Conservation (phyloP, 257 asterid genomes). For the Coffea canephora region DNA sequence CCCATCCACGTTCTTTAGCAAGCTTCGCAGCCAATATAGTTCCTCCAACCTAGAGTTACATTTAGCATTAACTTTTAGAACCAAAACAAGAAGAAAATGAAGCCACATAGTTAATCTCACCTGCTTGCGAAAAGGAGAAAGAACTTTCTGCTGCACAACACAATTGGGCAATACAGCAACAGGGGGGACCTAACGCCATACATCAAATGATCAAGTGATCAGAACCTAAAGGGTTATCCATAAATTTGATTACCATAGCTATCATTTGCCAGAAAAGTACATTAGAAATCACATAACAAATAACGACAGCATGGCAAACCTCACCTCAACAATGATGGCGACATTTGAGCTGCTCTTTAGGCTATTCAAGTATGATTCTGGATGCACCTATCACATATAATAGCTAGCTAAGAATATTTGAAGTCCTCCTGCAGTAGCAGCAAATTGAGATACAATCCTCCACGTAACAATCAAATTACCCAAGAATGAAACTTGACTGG, state of each 20-base stretch:
- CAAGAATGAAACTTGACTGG: background rate
- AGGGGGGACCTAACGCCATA: slow-evolving; percentile 69
- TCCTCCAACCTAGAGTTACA: slow-evolving; percentile 77
- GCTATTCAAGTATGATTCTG: slow-evolving; percentile 71
- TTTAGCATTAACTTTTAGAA: slow-evolving; percentile 3
- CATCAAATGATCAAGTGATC: slow-evolving; percentile 14
- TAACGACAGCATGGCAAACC: background rate
- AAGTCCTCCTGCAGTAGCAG: background rate
- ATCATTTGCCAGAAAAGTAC: background rate
- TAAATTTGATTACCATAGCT: background rate
- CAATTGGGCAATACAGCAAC: slow-evolving; percentile 75
- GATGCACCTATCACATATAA: slow-evolving; percentile 69
- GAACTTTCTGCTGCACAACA: slow-evolving; percentile 74
- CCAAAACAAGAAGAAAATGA: slow-evolving; percentile 4
- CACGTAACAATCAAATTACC: background rate
- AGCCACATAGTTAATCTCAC: slow-evolving; percentile 28
- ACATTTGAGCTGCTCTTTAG: slow-evolving; percentile 68
- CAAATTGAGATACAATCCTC: background rate
- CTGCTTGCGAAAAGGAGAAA: slow-evolving; percentile 88
- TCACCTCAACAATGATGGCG: slow-evolving; percentile 80
- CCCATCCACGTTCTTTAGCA: slow-evolving; percentile 96
- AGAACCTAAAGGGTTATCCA: slow-evolving; percentile 3
- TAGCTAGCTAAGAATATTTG: slow-evolving; percentile 2
- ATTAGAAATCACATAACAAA: background rate
- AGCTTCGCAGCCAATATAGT: slow-evolving; percentile 91